These are phyloP conservation scores for Monilinia aucupariae DNA, from an alignment of 2,329 filamentous ascomycete species.

Conservation along the genomic window DNA sequence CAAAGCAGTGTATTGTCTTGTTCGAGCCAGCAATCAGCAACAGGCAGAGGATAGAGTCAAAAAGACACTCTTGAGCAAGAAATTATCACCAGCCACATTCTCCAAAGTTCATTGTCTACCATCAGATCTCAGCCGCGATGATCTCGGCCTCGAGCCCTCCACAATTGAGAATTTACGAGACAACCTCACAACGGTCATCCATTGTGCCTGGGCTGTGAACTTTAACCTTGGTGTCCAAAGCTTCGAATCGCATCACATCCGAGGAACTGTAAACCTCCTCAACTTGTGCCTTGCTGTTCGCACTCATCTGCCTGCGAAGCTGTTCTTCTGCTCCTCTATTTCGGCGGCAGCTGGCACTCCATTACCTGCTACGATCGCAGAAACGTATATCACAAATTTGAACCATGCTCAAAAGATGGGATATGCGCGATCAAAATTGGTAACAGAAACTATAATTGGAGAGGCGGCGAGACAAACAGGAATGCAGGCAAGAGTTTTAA, in stretches of 20 bases:
- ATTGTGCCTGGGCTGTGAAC: constrained; percentile 52
- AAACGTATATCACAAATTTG: constrained; percentile 32
- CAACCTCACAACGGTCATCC: constrained; percentile 42
- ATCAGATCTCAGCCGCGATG: constrained; percentile 38
- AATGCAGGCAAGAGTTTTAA: constrained; percentile 37
- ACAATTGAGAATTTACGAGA: constrained; percentile 31
- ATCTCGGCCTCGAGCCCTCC: constrained; percentile 38
- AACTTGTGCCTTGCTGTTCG: constrained; percentile 34
- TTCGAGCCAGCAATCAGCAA: constrained; percentile 37
- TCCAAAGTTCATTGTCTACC: constrained; percentile 38
- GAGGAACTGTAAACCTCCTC: constrained; percentile 42
- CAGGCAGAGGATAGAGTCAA: constrained; percentile 13
- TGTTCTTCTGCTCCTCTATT: constrained; percentile 40
- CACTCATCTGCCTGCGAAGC: constrained; percentile 30
- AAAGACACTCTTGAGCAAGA: constrained; percentile 6
- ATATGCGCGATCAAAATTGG: constrained; percentile 47
- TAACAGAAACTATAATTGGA: constrained; percentile 43
- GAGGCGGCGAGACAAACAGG: constrained; percentile 35
- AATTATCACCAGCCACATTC: constrained; percentile 21
- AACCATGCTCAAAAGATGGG: constrained; percentile 44
- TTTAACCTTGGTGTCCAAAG: constrained; percentile 49
- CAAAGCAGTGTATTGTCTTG: constrained; percentile 42
- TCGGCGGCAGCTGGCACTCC: constrained; percentile 34
- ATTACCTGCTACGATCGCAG: constrained; percentile 34
- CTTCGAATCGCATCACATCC: constrained; percentile 44